Base-by-base conservation (phyloP, 2,329 filamentous ascomycete genomes). In the Pleomassaria siparia region DNA sequence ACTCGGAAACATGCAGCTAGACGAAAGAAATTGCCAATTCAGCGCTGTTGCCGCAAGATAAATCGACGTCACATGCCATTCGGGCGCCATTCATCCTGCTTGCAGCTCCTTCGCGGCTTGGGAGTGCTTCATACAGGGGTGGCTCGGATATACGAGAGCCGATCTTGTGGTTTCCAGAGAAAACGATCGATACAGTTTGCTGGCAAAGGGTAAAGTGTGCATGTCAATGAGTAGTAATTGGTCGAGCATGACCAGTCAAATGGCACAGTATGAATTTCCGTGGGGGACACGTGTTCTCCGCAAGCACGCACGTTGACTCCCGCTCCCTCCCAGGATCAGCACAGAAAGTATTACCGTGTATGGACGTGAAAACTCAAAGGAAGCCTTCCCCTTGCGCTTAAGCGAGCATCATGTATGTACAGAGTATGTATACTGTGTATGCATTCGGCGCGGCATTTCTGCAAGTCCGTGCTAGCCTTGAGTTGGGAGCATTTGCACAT, bases 41-140 rank as follows among this genome's bases (percentile, higher is more conserved):
- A 43, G 43, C 49, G 54, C 47, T 20, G 26, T 40, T 52, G 47
- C 40, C 51, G 54, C 51, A 43, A 21, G 32, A 45, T 20, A 39
- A 47, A 25, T 42, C 9, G 36, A 39, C 30, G 33, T 47, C 50
- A 51, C 32, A 50, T 33, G 36, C 18, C 26, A 41, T 18, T 15
- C 25, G n/a, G n/a, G n/a, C n/a, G 9, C 18, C 21, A 15, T 18
- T 47, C 35, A 20, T 16, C 43, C 37, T 40, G 20, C 12, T n/a
- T 37, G 22, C 21, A 35, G 24, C 35, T 35, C 42, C 22, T 47
- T 44, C 42, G 42, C 24, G 35, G 35, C 37, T 40, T n/a, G 20
- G 32, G 29, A 28, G 9, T 16, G 13, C 20, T 20, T 26, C 20
- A 33, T 10, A 26, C 35, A 42, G 40, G 32, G 46, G 28, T n/a